Base-by-base conservation (phyloP, 305 asterid species). In the Vinca major region DNA sequence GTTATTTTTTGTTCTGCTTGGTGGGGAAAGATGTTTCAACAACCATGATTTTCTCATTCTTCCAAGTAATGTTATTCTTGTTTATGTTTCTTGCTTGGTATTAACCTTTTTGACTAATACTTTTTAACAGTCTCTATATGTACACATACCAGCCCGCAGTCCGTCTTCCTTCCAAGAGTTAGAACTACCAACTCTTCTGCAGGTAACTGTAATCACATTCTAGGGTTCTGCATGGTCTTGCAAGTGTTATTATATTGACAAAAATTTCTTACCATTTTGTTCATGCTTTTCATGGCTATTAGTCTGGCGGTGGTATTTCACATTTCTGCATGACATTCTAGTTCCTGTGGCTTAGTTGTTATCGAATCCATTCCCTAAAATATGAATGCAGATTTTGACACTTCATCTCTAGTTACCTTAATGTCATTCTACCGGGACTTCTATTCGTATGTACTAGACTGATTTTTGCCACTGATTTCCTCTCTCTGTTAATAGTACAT, bases 121-220 rank as follows among this genome's bases (percentile, higher is more conserved):
- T 65, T 66, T 67, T 79, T 74, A 47, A 78, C 98, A 93, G 99
- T 90, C 96, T 74, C 84, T 93, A 44, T 93, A 86, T 73, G 96
- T 93, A 26, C 99, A 93, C 82, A 79, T 93, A 81, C 99, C 99
- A 37, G 86, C 96, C 13, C 96, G 89, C 57, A 94, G 91, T 72
- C 97, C 97, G 47, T 83, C 92, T 71, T 84, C 99, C 75, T 93
- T 87, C 69, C 97, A 97, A 43, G 97, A 93, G 73, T 47, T 93
- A 71, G 99, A 93, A 75, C 68, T 93, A 75, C 97, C 99, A 78
- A 93, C 96, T 50, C 94, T 93, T 68, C 78, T 91, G 73, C 99
- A 93, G 96, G 99, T 93, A 79, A 62, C 49, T 45, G 53, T 40
- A 19, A 51, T 52, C 26, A 5, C 39, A 9, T 6, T 14, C 4